Conservation (phyloP, 257 asterid species). For the Schizonepeta tenuifolia region DNA sequence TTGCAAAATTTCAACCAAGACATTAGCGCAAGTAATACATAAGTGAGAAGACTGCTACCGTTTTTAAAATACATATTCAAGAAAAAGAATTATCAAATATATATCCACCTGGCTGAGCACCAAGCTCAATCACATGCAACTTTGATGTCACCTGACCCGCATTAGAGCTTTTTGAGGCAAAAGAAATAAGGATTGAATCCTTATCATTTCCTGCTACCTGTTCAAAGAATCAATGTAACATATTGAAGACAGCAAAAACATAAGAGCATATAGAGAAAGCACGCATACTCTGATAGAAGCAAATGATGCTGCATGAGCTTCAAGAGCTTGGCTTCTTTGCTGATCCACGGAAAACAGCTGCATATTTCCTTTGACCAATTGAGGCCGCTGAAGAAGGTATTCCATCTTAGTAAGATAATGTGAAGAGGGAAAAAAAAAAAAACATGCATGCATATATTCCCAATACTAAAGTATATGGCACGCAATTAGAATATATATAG, state of each 20-base stretch:
- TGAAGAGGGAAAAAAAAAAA: slow-evolving; percentile 27
- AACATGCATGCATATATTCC: background rate
- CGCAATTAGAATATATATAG: slow-evolving; percentile 5
- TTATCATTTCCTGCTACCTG: slow-evolving; percentile 93
- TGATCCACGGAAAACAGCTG: slow-evolving; percentile 95
- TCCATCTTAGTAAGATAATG: slow-evolving; percentile 31
- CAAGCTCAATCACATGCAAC: slow-evolving; percentile 95
- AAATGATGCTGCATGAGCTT: slow-evolving; percentile 98
- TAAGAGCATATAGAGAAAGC: slow-evolving; percentile 21
- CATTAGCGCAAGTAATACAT: slow-evolving; percentile 24
- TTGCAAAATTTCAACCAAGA: slow-evolving; percentile 24
- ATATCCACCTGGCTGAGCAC: slow-evolving; percentile 91
- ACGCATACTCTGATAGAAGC: slow-evolving; percentile 74
- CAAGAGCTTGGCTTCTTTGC: slow-evolving; percentile 98
- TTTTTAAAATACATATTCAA: background rate
- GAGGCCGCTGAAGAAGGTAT: slow-evolving; percentile 70
- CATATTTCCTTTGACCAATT: slow-evolving; percentile 97
- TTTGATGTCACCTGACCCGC: slow-evolving; percentile 89
- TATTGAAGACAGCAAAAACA: slow-evolving; percentile 30
- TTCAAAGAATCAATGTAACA: slow-evolving; percentile 31
- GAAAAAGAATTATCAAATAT: slow-evolving; percentile 14
- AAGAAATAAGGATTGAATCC: slow-evolving; percentile 91
- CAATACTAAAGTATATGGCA: slow-evolving; percentile 14
- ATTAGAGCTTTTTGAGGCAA: slow-evolving; percentile 81
- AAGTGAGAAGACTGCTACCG: slow-evolving; percentile 24